Conservation (phyloP, 352 stramenopile species). For the Blastocystis sp. region DNA sequence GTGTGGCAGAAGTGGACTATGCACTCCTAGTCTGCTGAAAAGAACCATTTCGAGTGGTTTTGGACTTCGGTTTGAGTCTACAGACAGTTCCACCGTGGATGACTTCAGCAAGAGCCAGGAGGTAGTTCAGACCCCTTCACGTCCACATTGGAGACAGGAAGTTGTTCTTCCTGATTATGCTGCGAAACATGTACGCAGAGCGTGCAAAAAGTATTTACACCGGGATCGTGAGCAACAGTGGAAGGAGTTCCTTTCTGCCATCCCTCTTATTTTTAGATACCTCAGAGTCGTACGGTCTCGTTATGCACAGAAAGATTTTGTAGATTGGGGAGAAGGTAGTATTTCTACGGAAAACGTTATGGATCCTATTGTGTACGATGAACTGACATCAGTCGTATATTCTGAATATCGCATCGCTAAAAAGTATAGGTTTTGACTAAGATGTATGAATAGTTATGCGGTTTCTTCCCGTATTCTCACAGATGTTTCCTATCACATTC, state of each 20-base stretch:
- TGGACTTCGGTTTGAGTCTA: not conserved
- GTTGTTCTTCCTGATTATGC: conserved; percentile 7
- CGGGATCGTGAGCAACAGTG: not conserved
- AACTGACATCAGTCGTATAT: not conserved
- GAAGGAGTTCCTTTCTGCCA: not conserved
- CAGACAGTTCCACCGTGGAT: not conserved
- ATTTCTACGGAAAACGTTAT: not conserved
- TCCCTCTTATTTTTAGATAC: not conserved
- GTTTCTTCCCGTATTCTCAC: conserved; percentile 12
- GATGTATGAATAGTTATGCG: not conserved
- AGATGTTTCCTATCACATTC: not conserved
- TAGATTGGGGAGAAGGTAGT: conserved; percentile 15
- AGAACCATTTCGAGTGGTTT: not conserved
- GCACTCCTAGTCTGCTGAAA: not conserved
- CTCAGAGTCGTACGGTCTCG: not conserved
- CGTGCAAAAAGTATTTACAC: not conserved
- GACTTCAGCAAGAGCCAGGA: not conserved
- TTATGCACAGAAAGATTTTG: conserved; percentile 4
- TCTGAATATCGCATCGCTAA: conserved; percentile 27
- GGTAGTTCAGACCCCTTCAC: not conserved
- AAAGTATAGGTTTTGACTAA: not conserved
- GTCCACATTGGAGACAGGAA: conserved; percentile 11
- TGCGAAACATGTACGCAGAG: not conserved
- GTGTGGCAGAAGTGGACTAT: not conserved
- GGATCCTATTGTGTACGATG: conserved; percentile 27